Percentiles rank a stretch among this genome's conserved stretches.
Evolutionary conservation across 2,329 filamentous ascomycete genomes (phyloP).

Genomic region (Coniochaeta prunicola): DNA sequence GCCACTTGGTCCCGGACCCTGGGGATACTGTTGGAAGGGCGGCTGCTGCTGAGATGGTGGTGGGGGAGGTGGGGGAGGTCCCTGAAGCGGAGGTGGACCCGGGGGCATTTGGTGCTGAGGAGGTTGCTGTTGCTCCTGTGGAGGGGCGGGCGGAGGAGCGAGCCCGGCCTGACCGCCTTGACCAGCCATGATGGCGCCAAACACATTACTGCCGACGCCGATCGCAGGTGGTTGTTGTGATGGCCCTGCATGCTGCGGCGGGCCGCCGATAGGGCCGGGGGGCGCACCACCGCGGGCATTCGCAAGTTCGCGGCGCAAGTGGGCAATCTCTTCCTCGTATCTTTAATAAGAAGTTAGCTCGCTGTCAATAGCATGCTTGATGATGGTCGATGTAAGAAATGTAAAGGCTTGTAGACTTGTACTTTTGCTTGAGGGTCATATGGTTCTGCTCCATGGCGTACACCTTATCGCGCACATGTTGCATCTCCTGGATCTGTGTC

Average conservation of each 20-base stretch:
- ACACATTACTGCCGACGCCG: slow-evolving; percentile 85
- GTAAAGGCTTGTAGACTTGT: too few species aligned
- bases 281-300: slow-evolving; percentile 59
- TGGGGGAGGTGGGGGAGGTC: slow-evolving; percentile 49
- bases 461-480: slow-evolving; percentile 87
- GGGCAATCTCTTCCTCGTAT: slow-evolving; percentile 86
- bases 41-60: slow-evolving; percentile 58
- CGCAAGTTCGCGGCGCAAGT: slow-evolving; percentile 81
- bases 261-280: slow-evolving; percentile 54
- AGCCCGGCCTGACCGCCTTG: slow-evolving; percentile 75
- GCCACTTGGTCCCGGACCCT: slow-evolving; percentile 52
- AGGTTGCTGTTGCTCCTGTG: slow-evolving; percentile 43
- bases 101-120: slow-evolving; percentile 63
- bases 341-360: slow-evolving; percentile 35
- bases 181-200: slow-evolving; percentile 93
- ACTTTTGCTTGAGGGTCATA: slow-evolving; percentile 87
- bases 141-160: slow-evolving; percentile 66
- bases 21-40: slow-evolving; percentile 63
- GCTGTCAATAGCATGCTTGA: slow-evolving; percentile 5
- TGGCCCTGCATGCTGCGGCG: slow-evolving; percentile 68
- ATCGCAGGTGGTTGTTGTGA: slow-evolving; percentile 81
- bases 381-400: not conserved
- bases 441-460: slow-evolving; percentile 89
- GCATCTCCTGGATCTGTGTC: slow-evolving; percentile 88
- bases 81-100: slow-evolving; percentile 61